Evolutionary conservation across 2,329 filamentous ascomycete species (phyloP).

Genomic region (Aspergillus carbonarius): DNA sequence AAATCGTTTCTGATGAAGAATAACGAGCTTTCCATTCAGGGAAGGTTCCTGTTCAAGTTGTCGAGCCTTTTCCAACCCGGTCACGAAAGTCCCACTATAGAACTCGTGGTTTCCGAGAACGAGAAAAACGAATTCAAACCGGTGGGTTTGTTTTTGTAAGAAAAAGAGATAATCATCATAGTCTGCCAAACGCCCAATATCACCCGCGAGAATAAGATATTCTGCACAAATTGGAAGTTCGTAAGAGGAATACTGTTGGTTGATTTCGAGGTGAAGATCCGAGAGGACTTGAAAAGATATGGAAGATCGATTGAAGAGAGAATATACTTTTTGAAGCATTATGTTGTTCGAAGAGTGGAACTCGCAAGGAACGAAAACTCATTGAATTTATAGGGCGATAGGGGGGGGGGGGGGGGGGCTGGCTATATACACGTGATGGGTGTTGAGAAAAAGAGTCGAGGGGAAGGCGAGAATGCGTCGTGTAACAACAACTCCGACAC

Average conservation of each 20-base stretch:
- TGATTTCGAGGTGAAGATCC: slow-evolving; percentile 32
- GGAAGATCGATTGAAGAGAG: neutral
- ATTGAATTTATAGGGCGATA: too few species aligned
- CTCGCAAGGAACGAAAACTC: too few species aligned
- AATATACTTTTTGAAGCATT: neutral
- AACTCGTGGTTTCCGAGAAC: slow-evolving; percentile 32
- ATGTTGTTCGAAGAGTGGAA: too few species aligned
- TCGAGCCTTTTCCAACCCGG: slow-evolving; percentile 23
- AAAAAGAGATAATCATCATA: slow-evolving; percentile 27
- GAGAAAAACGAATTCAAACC: slow-evolving; percentile 24
- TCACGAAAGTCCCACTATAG: slow-evolving; percentile 22
- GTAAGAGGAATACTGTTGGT: slow-evolving; percentile 26
- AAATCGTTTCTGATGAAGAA: slow-evolving; percentile 27
- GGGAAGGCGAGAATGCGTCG: too few species aligned
- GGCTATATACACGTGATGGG: too few species aligned
- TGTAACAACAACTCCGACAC: too few species aligned
- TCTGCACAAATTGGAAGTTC: slow-evolving; percentile 21
- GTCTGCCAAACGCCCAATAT: slow-evolving; percentile 25
- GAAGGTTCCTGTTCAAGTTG: slow-evolving; percentile 29
- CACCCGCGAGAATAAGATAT: slow-evolving; percentile 26
- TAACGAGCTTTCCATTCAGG: slow-evolving; percentile 25
- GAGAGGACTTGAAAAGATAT: slow-evolving; percentile 28
- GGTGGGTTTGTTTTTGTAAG: slow-evolving; percentile 20
- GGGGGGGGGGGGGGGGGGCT: too few species aligned
- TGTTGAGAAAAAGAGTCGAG: too few species aligned